Evolutionary conservation across 495 filamentous ascomycete genomes (phyloP).

Genomic region (Aspergillus bertholletiae): DNA sequence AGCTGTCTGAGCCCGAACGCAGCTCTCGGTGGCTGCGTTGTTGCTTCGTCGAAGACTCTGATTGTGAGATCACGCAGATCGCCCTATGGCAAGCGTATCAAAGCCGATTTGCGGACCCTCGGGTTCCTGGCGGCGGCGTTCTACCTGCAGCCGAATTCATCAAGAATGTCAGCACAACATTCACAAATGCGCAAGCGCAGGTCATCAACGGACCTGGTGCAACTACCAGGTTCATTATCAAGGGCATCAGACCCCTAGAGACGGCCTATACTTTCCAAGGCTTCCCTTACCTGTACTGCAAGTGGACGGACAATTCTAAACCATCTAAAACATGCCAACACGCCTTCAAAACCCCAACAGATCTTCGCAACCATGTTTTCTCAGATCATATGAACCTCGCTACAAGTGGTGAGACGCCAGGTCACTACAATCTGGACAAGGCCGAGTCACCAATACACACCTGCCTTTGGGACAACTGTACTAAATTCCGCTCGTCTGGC

Average conservation of each 20-base stretch:
- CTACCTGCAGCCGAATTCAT: slow-evolving; percentile 94
- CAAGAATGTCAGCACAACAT: slow-evolving; percentile 83
- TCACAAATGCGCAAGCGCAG: slow-evolving; percentile 73
- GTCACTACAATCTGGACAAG: slow-evolving; percentile 43
- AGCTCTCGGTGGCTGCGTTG: slow-evolving; percentile 74
- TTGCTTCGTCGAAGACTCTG: slow-evolving; percentile 75
- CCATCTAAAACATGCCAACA: slow-evolving; percentile 51
- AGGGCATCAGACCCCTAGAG: slow-evolving; percentile 77
- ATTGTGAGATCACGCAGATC: slow-evolving; percentile 91
- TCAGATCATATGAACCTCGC: slow-evolving; percentile 61
- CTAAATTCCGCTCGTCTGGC: slow-evolving; percentile 34
- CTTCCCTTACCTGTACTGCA: slow-evolving; percentile 53
- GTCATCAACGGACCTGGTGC: slow-evolving; percentile 57
- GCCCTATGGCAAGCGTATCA: slow-evolving; percentile 97
- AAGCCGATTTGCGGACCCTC: slow-evolving; percentile 61
- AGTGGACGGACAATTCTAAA: slow-evolving; percentile 47
- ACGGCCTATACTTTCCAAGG: slow-evolving; percentile 68
- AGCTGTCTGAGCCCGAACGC: slow-evolving; percentile 77
- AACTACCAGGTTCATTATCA: slow-evolving; percentile 85
- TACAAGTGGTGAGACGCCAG: slow-evolving; percentile 46
- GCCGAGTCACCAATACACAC: slow-evolving; percentile 36
- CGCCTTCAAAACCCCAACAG: slow-evolving; percentile 56
- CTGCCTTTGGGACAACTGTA: slow-evolving; percentile 38
- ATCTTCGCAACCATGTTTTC: slow-evolving; percentile 74
- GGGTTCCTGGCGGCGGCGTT: slow-evolving; percentile 50